Base-by-base conservation (phyloP, 306 rosid genomes). In the Prunus salicina region DNA sequence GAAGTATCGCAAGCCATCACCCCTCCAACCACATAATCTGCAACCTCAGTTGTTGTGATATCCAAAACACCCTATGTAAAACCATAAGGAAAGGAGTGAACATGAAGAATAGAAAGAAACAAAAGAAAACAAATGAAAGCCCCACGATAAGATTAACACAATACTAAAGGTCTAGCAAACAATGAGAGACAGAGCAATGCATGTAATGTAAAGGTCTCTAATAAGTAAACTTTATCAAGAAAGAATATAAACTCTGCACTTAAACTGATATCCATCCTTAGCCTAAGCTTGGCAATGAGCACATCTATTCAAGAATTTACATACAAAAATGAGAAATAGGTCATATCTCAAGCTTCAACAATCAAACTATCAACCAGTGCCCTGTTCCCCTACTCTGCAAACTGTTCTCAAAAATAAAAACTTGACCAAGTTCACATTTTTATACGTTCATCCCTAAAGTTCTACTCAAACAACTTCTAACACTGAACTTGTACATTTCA, bases 31-130 rank as follows among this genome's bases (percentile, higher is more conserved):
- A 91, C 79, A 80, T 84, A 78, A 81, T 91, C 97, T 27, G 96
- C 96, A 60, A 94, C 97, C 86, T 91, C 97, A 45, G 98, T 88
- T 64, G 98, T 94, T 73, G 96, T 91, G 80, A 94, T 83, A 75
- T 94, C 98, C 82, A 91, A 62, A 58, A 90, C 95, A 72, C 93
- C 95, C 97, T 90, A 74, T 69, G 56, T 64, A 83, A 80, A 78
- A 74, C 65, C 71, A 49, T 60, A 79, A 55, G 68, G 61, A 73
- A 76, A 71, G 41, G 55, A 2, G 30, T 67, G 22, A 12, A 43
- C 19, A 22, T 75, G 50, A 79, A 66, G 55, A 78, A 45, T 14
- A 24, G 5, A 47, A 68, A 78, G 38, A 68, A 77, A 74, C 34
- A 61, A 12, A 70, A 20, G 12, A 7, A 27, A 53, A 6, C 30